These are phyloP conservation scores for Bipolaris cookei DNA, from an alignment of 2,329 filamentous ascomycete species.

Conservation along the genomic window DNA sequence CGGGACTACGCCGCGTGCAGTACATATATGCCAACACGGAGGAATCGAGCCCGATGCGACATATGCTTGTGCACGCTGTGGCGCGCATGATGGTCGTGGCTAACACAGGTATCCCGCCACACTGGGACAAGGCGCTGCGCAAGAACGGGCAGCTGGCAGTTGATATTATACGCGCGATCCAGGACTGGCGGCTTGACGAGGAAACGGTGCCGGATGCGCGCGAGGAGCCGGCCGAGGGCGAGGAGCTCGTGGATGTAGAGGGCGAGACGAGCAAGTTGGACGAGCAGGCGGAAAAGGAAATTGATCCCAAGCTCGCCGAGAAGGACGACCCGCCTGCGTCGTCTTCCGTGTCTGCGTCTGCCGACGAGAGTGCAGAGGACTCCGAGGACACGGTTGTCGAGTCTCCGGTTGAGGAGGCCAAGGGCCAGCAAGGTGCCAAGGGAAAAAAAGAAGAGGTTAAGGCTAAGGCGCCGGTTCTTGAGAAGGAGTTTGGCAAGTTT, in stretches of 20 bases:
- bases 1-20: conserved; percentile 60
- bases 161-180: conserved; percentile 61
- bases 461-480: conserved; percentile 28
- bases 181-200: conserved; percentile 61
- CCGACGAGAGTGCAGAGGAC: conserved; percentile 19
- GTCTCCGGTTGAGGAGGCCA: conserved; percentile 16
- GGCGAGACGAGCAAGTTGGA: conserved; percentile 49
- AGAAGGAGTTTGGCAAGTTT: conserved; percentile 36
- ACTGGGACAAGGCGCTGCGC: conserved; percentile 62
- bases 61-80: conserved; percentile 57
- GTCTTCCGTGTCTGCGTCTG: neutral
- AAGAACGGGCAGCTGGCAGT: conserved; percentile 63
- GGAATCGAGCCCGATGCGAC: conserved; percentile 55
- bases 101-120: conserved; percentile 55
- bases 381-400: conserved; percentile 38
- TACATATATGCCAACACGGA: conserved; percentile 60
- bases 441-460: conserved; percentile 2
- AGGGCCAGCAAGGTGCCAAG: conserved; percentile 6
- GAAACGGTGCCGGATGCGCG: conserved; percentile 58
- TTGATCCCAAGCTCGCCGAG: conserved; percentile 40
- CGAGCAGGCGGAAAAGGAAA: conserved; percentile 36
- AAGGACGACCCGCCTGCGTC: conserved; percentile 11
- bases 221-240: conserved; percentile 51
- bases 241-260: conserved; percentile 45
- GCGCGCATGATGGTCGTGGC: conserved; percentile 59